These are phyloP conservation scores for Triticum timopheevii DNA, from an alignment of 176 grass and related monocot species.

Conservation along the genomic window DNA sequence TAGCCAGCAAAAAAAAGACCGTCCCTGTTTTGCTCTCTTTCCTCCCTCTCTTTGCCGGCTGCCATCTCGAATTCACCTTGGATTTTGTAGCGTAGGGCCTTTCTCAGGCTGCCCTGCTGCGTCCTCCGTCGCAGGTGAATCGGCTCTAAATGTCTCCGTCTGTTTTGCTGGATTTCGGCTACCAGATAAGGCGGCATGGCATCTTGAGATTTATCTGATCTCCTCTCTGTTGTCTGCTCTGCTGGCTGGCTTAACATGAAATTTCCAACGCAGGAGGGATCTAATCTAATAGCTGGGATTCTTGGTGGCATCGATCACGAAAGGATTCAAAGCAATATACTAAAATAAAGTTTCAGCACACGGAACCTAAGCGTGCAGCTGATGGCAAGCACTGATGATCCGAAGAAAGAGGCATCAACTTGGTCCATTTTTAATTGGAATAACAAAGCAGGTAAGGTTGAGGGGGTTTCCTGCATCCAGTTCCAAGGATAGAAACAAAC, in stretches of 20 bases:
- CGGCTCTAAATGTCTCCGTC: neutral
- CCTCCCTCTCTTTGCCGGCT: neutral
- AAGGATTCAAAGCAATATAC: conserved; percentile 26
- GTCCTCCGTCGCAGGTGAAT: conserved; percentile 36
- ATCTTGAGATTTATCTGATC: conserved; percentile 7
- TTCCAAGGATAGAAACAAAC: neutral
- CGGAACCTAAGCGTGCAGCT: conserved; percentile 8
- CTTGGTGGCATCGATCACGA: conserved; percentile 32
- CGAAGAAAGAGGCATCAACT: conserved; percentile 45
- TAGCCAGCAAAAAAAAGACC: neutral
- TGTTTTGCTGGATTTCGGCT: neutral
- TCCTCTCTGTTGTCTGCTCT: neutral
- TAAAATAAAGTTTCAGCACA: neutral
- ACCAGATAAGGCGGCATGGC: conserved; percentile 37
- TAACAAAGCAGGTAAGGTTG: conserved; percentile 55
- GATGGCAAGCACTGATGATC: conserved; percentile 30
- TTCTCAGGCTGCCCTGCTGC: neutral
- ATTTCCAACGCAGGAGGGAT: conserved; percentile 35
- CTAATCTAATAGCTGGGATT: conserved; percentile 32
- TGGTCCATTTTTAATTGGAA: conserved; percentile 30
- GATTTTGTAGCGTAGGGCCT: neutral
- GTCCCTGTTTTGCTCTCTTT: neutral
- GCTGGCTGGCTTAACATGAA: neutral
- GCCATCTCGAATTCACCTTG: neutral
- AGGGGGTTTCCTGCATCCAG: neutral